phyloP scores from a whole-genome alignment of 2,329 filamentous ascomycete species.

The Talaromyces sp. region DNA sequence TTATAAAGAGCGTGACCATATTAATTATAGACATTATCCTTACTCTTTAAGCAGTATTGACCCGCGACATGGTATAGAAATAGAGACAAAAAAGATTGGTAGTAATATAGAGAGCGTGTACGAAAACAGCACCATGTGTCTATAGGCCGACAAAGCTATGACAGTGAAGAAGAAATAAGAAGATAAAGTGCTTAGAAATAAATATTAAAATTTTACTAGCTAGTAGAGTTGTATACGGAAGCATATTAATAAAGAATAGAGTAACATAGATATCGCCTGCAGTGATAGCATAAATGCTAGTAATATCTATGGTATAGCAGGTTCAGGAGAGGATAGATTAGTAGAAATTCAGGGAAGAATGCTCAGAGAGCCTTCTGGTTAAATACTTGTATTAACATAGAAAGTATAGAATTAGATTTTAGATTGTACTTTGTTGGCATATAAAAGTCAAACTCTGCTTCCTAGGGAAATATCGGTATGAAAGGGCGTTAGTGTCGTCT shows the following conservation, averaged over 20 bases:
- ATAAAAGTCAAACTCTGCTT: too few species aligned
- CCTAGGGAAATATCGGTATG: too few species aligned
- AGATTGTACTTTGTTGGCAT: too few species aligned
- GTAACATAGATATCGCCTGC: background rate
- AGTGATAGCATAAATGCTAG: conserved; percentile 1
- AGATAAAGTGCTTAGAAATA: conserved; percentile 10
- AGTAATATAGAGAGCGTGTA: background rate
- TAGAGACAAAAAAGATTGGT: background rate
- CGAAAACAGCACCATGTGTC: conserved; percentile 12
- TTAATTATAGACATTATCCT: conserved; percentile 18
- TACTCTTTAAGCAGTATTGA: conserved; percentile 2
- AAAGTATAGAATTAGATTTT: too few species aligned
- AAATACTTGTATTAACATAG: too few species aligned
- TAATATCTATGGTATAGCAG: background rate
- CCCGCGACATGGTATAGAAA: background rate
- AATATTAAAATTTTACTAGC: background rate
- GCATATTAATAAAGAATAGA: background rate
- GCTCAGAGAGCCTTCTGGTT: too few species aligned
- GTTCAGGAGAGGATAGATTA: too few species aligned
- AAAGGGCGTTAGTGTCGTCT: too few species aligned
- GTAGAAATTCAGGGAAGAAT: too few species aligned
- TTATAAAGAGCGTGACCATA: conserved; percentile 16
- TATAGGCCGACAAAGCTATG: conserved; percentile 14
- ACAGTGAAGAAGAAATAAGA: conserved; percentile 14
- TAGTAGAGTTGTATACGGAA: background rate